phyloP scores from a whole-genome alignment of 2,329 filamentous ascomycete species.

The Paecilomyces formosus region DNA sequence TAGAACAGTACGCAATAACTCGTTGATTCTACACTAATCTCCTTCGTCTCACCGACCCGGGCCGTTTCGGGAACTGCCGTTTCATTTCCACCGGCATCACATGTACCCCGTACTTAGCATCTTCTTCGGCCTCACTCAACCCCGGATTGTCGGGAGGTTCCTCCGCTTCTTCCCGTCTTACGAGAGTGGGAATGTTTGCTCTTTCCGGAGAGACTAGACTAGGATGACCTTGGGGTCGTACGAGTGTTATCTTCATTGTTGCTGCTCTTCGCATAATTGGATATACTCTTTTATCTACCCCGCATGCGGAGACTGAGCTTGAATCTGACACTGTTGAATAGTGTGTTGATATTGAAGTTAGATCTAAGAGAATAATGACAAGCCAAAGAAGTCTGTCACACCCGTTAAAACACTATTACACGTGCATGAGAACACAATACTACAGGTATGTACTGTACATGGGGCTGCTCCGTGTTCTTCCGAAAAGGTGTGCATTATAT shows the following conservation, averaged over 20 bases:
- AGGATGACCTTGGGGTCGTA: too few relatives aligned
- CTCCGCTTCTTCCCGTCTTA: neutral
- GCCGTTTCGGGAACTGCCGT: neutral
- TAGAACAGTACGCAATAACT: too few relatives aligned
- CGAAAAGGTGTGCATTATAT: neutral
- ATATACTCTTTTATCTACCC: neutral
- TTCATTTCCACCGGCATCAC: neutral
- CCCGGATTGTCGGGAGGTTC: neutral
- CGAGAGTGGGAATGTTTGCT: neutral
- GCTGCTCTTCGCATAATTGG: too few relatives aligned
- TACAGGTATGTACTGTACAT: too few relatives aligned
- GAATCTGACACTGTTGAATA: neutral
- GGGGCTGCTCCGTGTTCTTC: neutral
- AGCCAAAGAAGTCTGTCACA: too few relatives aligned
- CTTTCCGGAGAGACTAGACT: too few relatives aligned
- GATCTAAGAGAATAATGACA: neutral
- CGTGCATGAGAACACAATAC: too few relatives aligned
- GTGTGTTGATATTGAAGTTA: neutral
- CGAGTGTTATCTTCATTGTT: too few relatives aligned
- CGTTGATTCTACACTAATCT: neutral
- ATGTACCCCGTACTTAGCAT: neutral
- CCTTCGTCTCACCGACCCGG: neutral
- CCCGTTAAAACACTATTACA: too few relatives aligned
- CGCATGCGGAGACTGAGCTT: neutral
- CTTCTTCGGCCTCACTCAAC: neutral